Evolutionary conservation across 176 grass and related monocot genomes (phyloP), one percentile per base, ranked within the genome.

Genomic region (Lolium perenne): DNA sequence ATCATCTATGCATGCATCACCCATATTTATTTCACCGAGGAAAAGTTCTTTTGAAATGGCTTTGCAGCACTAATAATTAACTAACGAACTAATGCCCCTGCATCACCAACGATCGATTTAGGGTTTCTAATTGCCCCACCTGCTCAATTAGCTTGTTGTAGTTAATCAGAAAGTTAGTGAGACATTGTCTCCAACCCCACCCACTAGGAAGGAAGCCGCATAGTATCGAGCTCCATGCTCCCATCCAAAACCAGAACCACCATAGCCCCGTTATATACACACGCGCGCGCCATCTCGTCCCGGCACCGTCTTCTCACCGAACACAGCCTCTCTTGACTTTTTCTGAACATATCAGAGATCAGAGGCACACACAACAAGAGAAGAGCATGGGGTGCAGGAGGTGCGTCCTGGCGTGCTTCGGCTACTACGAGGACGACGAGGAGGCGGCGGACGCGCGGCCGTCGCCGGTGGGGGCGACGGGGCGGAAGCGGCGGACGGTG

Each of bases 401-500:
- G 41, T 5, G 93, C n/a, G 43, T 97, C 51, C 6, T 83, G 8
- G 63, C 66, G 48, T 94, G 92, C 76, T 90, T 92, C 74, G 83
- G 83, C 1, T 22, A 38, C 22, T 26, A 62, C 15, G 80, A 46
- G 7, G 46, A 32, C 17, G 54, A 72, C 47, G 45, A 1, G 49
- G 60, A 77, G 84, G 45, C 56, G 48, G 5, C 8, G 21, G 45
- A 26, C n/a, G 10, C 71, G 45, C 21, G n/a, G 6, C 11, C 22
- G 22, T 10, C 3, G 65, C 32, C 65, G 7, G 71, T 47, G 45
- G 77, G 8, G 87, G 72, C 12, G 82, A 76, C 77, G 84, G 77
- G 82, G 66, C 75, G 63, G 87, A 79, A 69, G 67, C 40, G 71
- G 67, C 22, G 85, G 68, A 91, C 81, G 76, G 85, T 82, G 60